Percentiles rank a stretch among this genome's conserved stretches.
Evolutionary conservation across 2,329 filamentous ascomycete genomes (phyloP).

Genomic region (Pseudopithomyces maydicus): DNA sequence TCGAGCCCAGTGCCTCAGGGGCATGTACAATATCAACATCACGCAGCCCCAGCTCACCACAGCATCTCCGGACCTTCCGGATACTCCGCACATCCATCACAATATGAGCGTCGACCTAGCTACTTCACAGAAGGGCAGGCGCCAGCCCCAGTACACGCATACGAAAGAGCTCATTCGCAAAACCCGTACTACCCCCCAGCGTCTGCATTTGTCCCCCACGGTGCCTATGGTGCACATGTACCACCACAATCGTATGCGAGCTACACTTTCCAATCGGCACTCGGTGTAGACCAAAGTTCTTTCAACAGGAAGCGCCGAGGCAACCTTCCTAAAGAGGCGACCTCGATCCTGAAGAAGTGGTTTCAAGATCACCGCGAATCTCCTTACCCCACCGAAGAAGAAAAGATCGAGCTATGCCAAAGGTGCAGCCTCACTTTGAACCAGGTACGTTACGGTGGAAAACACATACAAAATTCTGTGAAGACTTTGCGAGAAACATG

Average conservation of each 20-base stretch:
- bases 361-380: slow-evolving; percentile 62
- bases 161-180: slow-evolving; percentile 22
- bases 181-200: slow-evolving; percentile 17
- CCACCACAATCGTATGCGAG: slow-evolving; percentile 18
- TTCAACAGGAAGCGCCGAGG: slow-evolving; percentile 67
- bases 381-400: slow-evolving; percentile 85
- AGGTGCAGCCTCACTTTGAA: slow-evolving; percentile 80
- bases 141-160: slow-evolving; percentile 18
- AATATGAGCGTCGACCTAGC: slow-evolving; percentile 28
- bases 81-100: slow-evolving; percentile 18
- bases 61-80: slow-evolving; percentile 10
- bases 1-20: slow-evolving; percentile 29
- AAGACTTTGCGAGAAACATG: not conserved
- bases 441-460: slow-evolving; percentile 58
- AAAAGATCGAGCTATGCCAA: slow-evolving; percentile 81
- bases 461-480: not conserved
- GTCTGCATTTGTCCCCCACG: slow-evolving; percentile 16
- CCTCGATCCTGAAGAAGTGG: slow-evolving; percentile 80
- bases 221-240: slow-evolving; percentile 14
- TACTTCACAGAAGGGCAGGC: slow-evolving; percentile 34
- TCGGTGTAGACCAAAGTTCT: slow-evolving; percentile 32
- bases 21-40: slow-evolving; percentile 20
- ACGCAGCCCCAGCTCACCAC: slow-evolving; percentile 11
- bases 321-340: slow-evolving; percentile 89
- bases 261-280: slow-evolving; percentile 36